Percentiles rank a stretch among this genome's conserved stretches.
These are phyloP conservation scores for Aethionema arabicum DNA, from an alignment of 345 rosid genomes.

Conservation along the genomic window DNA sequence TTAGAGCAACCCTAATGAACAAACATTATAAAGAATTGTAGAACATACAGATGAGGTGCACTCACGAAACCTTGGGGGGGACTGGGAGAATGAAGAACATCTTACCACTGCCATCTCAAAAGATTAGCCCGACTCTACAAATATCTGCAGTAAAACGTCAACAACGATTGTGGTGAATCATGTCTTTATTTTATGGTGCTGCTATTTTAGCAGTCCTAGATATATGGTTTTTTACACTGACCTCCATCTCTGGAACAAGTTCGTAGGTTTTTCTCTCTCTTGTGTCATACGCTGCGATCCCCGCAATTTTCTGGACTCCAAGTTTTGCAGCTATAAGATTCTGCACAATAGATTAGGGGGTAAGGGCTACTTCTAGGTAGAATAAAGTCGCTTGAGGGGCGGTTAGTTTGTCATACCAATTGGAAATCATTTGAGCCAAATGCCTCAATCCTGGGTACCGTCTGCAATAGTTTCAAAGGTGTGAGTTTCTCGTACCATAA, in stretches of 20 bases:
- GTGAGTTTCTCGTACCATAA: constrained; percentile 18
- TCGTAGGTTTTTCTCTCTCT: constrained; percentile 62
- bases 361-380: constrained; percentile 6
- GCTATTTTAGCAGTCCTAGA: not conserved
- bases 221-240: constrained; percentile 35
- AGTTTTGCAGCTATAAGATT: constrained; percentile 77
- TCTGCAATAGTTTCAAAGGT: constrained; percentile 46
- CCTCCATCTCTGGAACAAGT: constrained; percentile 85
- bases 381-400: constrained; percentile 3
- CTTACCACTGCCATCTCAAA: constrained; percentile 1
- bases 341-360: constrained; percentile 42
- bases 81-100: constrained; percentile 18
- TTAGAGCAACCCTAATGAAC: constrained; percentile 29
- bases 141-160: constrained; percentile 33
- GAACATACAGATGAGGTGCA: too few species aligned
- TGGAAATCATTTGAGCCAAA: constrained; percentile 59
- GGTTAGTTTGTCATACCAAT: constrained; percentile 51
- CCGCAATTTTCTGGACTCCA: constrained; percentile 79
- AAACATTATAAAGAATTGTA: too few species aligned
- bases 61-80: too few species aligned
- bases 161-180: not conserved
- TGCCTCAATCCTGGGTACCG: constrained; percentile 67
- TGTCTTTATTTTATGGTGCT: not conserved
- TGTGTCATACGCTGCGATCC: constrained; percentile 70
- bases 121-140: constrained; percentile 25